Conservation (phyloP, 805 yeast species). For the Candida takata region DNA sequence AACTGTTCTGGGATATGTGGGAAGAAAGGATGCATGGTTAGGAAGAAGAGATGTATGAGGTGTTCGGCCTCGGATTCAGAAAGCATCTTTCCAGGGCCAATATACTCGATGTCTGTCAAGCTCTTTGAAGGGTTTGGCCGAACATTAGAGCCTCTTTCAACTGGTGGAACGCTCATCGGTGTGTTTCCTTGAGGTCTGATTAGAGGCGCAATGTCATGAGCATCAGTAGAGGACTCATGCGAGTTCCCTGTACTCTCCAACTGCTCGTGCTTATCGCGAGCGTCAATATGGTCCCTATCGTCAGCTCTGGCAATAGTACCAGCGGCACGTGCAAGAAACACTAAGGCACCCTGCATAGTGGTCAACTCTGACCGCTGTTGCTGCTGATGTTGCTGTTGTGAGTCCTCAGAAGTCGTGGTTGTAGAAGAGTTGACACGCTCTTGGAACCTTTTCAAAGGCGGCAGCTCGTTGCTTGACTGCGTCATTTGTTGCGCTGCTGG, state of each 20-base stretch:
- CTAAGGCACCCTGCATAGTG: slow-evolving; percentile 54
- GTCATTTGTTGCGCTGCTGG: neutral
- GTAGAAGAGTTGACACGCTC: slow-evolving; percentile 10
- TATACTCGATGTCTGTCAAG: slow-evolving; percentile 56
- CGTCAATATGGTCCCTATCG: slow-evolving; percentile 54
- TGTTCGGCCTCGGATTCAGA: slow-evolving; percentile 55
- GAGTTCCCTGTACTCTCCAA: slow-evolving; percentile 30
- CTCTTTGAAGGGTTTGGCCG: slow-evolving; percentile 30
- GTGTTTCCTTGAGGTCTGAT: slow-evolving; percentile 20
- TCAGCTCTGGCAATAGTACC: slow-evolving; percentile 69
- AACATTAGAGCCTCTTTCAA: slow-evolving; percentile 25
- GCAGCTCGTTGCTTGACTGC: neutral
- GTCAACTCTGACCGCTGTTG: slow-evolving; percentile 21
- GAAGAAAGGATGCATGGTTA: slow-evolving; percentile 81
- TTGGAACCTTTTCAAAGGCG: slow-evolving; percentile 1
- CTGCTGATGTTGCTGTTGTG: slow-evolving; percentile 13
- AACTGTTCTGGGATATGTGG: slow-evolving; percentile 78
- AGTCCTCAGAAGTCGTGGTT: slow-evolving; percentile 11
- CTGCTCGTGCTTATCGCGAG: slow-evolving; percentile 39
- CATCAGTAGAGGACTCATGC: neutral
- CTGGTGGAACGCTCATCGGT: slow-evolving; percentile 22
- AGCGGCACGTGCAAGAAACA: slow-evolving; percentile 71
- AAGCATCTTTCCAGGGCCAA: slow-evolving; percentile 49
- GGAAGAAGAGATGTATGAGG: slow-evolving; percentile 55
- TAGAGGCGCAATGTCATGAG: slow-evolving; percentile 21